Conservation (phyloP, 1,284 basidiomycete genomes). For the Rhodofomes roseus region DNA sequence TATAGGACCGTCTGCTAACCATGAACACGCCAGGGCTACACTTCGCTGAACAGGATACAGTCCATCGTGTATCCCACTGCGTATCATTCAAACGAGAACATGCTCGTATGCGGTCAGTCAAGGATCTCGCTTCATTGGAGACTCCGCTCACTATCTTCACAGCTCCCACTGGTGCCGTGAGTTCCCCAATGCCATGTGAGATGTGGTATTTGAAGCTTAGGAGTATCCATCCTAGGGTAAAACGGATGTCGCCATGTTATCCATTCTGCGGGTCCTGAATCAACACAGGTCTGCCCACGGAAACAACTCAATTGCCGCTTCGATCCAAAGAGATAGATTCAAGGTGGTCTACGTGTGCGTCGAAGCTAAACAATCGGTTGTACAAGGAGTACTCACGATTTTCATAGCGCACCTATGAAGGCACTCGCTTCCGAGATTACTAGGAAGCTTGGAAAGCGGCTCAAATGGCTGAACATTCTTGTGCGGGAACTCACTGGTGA, state of each 20-base stretch:
- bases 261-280: slow-evolving; percentile 85
- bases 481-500: slow-evolving; percentile 90
- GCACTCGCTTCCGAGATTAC: slow-evolving; percentile 96
- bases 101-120: slow-evolving; percentile 88
- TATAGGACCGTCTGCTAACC: neutral
- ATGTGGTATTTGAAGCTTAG: slow-evolving; percentile 2
- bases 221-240: slow-evolving; percentile 73
- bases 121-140: neutral
- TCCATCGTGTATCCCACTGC: slow-evolving; percentile 94
- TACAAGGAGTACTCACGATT: too few species aligned
- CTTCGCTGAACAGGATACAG: slow-evolving; percentile 90
- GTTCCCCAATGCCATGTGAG: slow-evolving; percentile 28
- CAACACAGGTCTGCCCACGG: slow-evolving; percentile 52
- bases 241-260: slow-evolving; percentile 97
- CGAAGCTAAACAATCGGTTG: neutral
- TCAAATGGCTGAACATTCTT: slow-evolving; percentile 86
- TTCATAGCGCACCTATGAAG: slow-evolving; percentile 91
- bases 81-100: slow-evolving; percentile 93
- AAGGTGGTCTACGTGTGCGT: slow-evolving; percentile 96
- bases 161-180: slow-evolving; percentile 94
- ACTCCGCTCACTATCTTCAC: neutral
- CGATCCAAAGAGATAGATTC: slow-evolving; percentile 74
- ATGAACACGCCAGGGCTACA: slow-evolving; percentile 64
- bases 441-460: slow-evolving; percentile 85
- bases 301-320: slow-evolving; percentile 40